phyloP scores from a whole-genome alignment of 345 rosid genomes.

The Arabis alpina region DNA sequence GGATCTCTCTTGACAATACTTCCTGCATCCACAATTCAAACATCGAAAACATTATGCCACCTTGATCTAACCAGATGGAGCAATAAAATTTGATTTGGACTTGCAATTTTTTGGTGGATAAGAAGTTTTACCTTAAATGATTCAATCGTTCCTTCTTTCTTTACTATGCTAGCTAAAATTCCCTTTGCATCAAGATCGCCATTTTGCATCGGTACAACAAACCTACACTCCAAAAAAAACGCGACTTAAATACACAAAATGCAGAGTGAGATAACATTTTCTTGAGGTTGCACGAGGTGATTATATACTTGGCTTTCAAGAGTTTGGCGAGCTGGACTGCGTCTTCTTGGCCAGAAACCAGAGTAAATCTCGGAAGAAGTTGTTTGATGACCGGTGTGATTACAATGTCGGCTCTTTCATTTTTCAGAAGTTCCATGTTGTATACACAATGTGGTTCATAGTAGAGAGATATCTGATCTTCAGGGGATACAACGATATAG shows the following conservation, averaged over 20 bases:
- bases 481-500: conserved; percentile 63
- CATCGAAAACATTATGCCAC: conserved; percentile 3
- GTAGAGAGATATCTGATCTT: conserved; percentile 69
- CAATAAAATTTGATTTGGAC: background rate
- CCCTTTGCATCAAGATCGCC: conserved; percentile 92
- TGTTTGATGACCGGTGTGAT: conserved; percentile 92
- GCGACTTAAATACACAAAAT: background rate
- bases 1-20: conserved; percentile 65
- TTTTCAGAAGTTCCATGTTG: conserved; percentile 57
- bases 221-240: conserved; percentile 51
- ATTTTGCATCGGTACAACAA: conserved; percentile 80
- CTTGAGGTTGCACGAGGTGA: conserved; percentile 8
- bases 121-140: conserved; percentile 70
- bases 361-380: conserved; percentile 84
- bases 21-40: conserved; percentile 50
- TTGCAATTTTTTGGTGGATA: background rate
- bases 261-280: conserved; percentile 15
- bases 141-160: conserved; percentile 73
- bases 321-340: conserved; percentile 84
- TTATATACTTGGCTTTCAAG: conserved; percentile 69
- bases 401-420: conserved; percentile 75
- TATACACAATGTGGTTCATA: conserved; percentile 91
- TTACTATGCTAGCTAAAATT: conserved; percentile 60
- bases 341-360: conserved; percentile 97
- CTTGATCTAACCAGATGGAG: background rate